These are phyloP conservation scores for Mucor mucedo DNA, from an alignment of 371 early-diverging fungal species.

Conservation along the genomic window DNA sequence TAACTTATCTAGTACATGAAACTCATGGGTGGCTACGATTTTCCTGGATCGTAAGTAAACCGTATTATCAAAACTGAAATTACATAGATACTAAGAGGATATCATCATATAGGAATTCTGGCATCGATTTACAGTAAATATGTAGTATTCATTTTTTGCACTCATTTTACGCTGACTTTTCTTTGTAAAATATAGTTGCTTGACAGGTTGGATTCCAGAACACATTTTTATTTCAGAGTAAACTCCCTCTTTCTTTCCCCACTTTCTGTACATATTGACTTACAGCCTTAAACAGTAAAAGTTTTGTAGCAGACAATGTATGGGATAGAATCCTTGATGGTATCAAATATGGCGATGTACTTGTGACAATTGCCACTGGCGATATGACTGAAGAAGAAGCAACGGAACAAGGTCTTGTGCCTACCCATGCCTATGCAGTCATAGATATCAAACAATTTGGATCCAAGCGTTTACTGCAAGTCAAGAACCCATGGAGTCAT, in stretches of 20 bases:
- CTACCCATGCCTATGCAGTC: constrained; percentile 91
- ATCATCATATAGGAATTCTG: constrained; percentile 68
- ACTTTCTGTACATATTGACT: not conserved
- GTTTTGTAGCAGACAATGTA: constrained; percentile 68
- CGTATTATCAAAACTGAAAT: not conserved
- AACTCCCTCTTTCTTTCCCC: constrained; percentile 1
- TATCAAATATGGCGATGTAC: constrained; percentile 66
- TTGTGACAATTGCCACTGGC: constrained; percentile 73
- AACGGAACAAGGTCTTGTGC: constrained; percentile 74
- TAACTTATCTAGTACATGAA: constrained; percentile 74
- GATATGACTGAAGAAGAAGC: constrained; percentile 76
- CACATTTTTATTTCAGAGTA: constrained; percentile 84
- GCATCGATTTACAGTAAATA: constrained; percentile 82
- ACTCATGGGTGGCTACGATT: constrained; percentile 93
- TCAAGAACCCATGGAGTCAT: constrained; percentile 94
- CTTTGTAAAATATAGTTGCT: constrained; percentile 45
- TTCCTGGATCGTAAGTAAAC: constrained; percentile 83
- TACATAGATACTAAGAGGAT: not conserved
- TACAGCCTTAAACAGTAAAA: constrained; percentile 34
- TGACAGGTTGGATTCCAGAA: constrained; percentile 95
- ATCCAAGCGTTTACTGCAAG: constrained; percentile 54
- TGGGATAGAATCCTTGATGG: constrained; percentile 78
- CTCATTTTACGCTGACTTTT: not conserved
- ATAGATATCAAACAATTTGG: constrained; percentile 54
- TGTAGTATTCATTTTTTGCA: not conserved